Conservation (phyloP, 2,329 filamentous ascomycete genomes). For the Penicillium sp. region DNA sequence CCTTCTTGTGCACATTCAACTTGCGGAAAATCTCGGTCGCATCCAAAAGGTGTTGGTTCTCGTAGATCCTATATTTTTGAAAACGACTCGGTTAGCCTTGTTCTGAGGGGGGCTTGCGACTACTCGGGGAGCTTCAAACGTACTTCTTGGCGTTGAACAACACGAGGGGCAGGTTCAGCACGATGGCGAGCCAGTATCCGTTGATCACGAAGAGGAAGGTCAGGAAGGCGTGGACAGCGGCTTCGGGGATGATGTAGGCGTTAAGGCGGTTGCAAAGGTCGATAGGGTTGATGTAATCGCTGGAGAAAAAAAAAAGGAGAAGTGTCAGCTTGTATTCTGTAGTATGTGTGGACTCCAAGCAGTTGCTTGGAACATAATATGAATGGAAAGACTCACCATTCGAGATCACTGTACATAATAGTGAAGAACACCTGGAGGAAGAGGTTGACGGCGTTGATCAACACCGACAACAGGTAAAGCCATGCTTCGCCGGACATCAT, state of each 20-base stretch:
- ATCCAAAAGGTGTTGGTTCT: constrained; percentile 95
- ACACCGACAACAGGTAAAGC: constrained; percentile 95
- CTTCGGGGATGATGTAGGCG: constrained; percentile 98
- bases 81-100: constrained; percentile 24
- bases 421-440: constrained; percentile 99
- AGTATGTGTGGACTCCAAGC: not conserved
- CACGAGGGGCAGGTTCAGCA: constrained; percentile 88
- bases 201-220: constrained; percentile 97
- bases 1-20: constrained; percentile 98
- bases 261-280: constrained; percentile 99
- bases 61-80: constrained; percentile 70
- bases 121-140: constrained; percentile 39
- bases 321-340: constrained; percentile 25
- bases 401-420: constrained; percentile 99
- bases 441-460: constrained; percentile 99
- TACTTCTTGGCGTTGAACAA: constrained; percentile 98
- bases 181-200: constrained; percentile 92
- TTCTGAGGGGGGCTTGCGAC: constrained; percentile 4
- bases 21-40: constrained; percentile 99
- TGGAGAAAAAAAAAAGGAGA: constrained; percentile 42
- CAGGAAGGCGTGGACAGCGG: constrained; percentile 92
- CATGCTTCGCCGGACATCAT: constrained; percentile 97
- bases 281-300: constrained; percentile 99
- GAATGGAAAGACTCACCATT: constrained; percentile 71
- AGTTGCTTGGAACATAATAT: not conserved